Conservation (phyloP, 805 yeast species). For the Myxozyma lipomycoides region DNA sequence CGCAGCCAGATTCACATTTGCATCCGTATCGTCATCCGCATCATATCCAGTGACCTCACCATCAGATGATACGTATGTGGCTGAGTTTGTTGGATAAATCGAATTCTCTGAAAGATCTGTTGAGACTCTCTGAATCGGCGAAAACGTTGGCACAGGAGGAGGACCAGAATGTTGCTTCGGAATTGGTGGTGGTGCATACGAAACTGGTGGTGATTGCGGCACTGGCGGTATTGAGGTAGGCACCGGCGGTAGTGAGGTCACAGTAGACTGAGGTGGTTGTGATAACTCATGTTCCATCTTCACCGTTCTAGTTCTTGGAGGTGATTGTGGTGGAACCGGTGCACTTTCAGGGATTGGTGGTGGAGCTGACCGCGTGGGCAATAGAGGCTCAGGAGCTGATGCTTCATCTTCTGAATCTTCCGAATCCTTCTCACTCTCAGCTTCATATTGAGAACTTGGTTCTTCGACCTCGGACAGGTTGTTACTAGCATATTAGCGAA, state of each 20-base stretch:
- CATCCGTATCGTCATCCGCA: conserved; percentile 57
- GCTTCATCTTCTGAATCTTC: conserved; percentile 4
- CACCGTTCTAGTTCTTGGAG: conserved; percentile 18
- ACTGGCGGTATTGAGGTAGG: conserved; percentile 6
- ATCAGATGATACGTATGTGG: conserved; percentile 28
- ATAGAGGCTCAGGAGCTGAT: conserved; percentile 5
- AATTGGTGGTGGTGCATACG: conserved; percentile 12
- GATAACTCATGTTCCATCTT: background rate
- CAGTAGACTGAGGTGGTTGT: conserved; percentile 5
- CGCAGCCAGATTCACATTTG: conserved; percentile 31
- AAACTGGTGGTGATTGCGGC: conserved; percentile 19
- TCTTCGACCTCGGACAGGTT: background rate
- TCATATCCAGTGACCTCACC: conserved; percentile 58
- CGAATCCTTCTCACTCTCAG: conserved; percentile 10
- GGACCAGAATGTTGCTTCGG: background rate
- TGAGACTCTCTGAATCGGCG: conserved; percentile 1
- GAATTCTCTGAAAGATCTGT: conserved; percentile 8
- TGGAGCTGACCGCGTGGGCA: conserved; percentile 2
- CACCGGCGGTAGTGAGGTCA: conserved; percentile 7
- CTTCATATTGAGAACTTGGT: conserved; percentile 1
- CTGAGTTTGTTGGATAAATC: background rate
- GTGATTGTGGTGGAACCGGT: conserved; percentile 5
- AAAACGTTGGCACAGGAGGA: conserved; percentile 12
- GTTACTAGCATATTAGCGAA: no score
- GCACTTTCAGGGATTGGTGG: background rate